Base-by-base conservation (phyloP, 805 yeast species). In the Cyberlindnera nakhonratchasimensis region DNA sequence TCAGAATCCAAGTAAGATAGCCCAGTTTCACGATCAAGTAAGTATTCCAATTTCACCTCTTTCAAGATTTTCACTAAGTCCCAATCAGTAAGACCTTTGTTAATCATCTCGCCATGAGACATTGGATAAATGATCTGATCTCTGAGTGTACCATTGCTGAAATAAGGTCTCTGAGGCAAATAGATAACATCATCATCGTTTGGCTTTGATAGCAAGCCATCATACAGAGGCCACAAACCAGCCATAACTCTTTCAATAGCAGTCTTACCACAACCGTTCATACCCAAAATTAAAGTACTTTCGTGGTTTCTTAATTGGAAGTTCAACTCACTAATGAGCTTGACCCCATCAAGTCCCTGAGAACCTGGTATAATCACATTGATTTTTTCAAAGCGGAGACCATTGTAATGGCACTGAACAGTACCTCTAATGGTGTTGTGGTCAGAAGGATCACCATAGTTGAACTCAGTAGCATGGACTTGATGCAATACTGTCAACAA, bases 111-210 rank as follows among this genome's bases (percentile, higher is more conserved):
- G 31, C 74, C 77, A 55, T 87, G 79, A 16, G 86, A 78, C 64
- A 78, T 67, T 4, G 98, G 98, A 57, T 90, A 90, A 32, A 86
- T 89, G 34, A 90, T 76, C 66, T 90, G 98, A 59, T 90, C 97
- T 52, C 96, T 76, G 48, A 90, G 75, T 20, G 91, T 82, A 6
- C 96, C 96, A 45, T 76, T 74, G 24, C 82, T 71, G 62, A 90
- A 86, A 62, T 89, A 90, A 6, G 95, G 83, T 53, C 82, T 79
- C 66, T 90, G 97, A 11, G 96, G 95, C 42, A 90, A 71, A 60
- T 80, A 89, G 45, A 81, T 71, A 21, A 90, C 74, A 48, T 87
- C 89, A 35, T 74, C 75, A 36, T 71, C 73, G 37, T 74, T 74
- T 13, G 96, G 96, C 54, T 83, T 83, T 5, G 95, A 85, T 34